Evolutionary conservation across 352 stramenopile genomes (phyloP), one percentile per base, ranked within the genome.

Genomic region (Phytophthora syringae): DNA sequence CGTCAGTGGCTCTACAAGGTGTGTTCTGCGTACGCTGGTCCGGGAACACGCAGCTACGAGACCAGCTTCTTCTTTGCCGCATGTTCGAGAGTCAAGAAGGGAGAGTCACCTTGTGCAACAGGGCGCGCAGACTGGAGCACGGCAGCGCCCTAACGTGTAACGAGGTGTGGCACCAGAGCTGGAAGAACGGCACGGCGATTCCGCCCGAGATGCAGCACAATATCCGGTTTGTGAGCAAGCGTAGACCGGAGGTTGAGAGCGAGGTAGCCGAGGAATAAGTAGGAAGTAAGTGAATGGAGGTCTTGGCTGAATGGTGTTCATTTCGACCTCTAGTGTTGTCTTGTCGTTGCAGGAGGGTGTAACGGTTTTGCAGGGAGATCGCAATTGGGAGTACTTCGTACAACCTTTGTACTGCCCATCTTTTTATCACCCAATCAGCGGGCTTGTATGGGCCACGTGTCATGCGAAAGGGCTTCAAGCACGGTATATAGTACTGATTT

Each of bases 11-110:
- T 36, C 3, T 65, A 53, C 18, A 70, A 74, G 20, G 66, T 74
- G 1, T 72, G 30, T 10, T 36, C 4, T 7, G 30, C 30, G 7
- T 36, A 36, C 30, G 51, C n/a, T n/a, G n/a, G n/a, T n/a, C n/a
- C n/a, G n/a, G n/a, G n/a, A n/a, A n/a, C n/a, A n/a, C n/a, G n/a
- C 7, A 74, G 66, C 54, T 62, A 27, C 27, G 68, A 76, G 54
- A 70, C 42, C 0, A 61, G 43, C 16, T 70, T 52, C 49, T 70
- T 53, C 42, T 72, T 57, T 28, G 3, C 11, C 2, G 15, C 24
- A 1, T 76, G 62, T 50, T 58, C 39, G 0, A n/a, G n/a, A 13
- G 34, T 15, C 1, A 36, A 36, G 30, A 36, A 36, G 30, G 30
- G 30, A 36, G 30, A 1, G 30, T 36, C 30, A 36, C 30, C 1